Evolutionary conservation across 148 eudicot species (phyloP).

Genomic region (Vaccinium vitisidaea): DNA sequence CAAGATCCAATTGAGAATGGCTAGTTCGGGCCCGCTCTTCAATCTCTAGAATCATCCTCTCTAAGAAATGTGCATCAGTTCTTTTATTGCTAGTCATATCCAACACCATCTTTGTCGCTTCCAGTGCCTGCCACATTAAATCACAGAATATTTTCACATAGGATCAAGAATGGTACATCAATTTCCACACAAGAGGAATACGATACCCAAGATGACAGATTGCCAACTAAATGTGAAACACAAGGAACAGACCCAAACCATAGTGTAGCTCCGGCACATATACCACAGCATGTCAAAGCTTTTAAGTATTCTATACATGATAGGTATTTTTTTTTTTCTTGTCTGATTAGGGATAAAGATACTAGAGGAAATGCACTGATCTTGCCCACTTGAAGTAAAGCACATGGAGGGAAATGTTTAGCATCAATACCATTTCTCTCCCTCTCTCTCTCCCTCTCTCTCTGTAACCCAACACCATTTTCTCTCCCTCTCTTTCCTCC

Average conservation of each 20-base stretch:
- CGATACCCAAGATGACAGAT: background rate
- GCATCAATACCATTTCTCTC: background rate
- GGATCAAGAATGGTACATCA: background rate
- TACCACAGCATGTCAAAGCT: background rate
- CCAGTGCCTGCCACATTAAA: conserved; percentile 53
- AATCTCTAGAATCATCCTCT: conserved; percentile 65
- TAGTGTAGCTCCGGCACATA: background rate
- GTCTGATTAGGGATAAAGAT: background rate
- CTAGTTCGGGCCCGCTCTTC: conserved; percentile 45
- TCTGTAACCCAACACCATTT: too few species aligned
- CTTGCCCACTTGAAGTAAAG: background rate
- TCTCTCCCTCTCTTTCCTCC: too few species aligned
- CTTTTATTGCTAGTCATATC: conserved; percentile 63
- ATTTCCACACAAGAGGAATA: background rate
- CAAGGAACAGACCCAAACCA: background rate
- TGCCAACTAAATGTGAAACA: background rate
- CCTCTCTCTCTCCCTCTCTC: too few species aligned
- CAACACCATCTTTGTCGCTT: conserved; percentile 73
- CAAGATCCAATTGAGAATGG: conserved; percentile 18
- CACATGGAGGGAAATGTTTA: background rate
- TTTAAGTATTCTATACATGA: background rate
- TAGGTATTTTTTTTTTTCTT: too few species aligned
- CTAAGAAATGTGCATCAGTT: conserved; percentile 59
- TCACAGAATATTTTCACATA: background rate
- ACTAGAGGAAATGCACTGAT: background rate